phyloP scores from a whole-genome alignment of 441 rosid species.

The Adansonia gregorii region DNA sequence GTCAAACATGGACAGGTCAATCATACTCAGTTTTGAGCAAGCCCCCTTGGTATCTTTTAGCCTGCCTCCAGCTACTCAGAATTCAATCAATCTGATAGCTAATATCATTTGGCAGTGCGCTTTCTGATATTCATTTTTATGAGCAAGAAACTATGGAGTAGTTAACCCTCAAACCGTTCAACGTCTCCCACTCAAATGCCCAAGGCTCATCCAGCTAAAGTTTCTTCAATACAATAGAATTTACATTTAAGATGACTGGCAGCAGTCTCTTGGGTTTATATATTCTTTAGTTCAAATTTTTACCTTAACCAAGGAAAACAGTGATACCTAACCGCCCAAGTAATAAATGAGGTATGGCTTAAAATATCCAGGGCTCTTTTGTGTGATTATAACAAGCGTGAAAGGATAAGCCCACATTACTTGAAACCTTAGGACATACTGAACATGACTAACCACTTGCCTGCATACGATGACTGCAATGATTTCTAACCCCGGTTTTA shows the following conservation, averaged over 20 bases:
- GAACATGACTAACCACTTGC: conserved; percentile 36
- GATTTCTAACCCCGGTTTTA: conserved; percentile 77
- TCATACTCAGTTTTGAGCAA: not conserved
- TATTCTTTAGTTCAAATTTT: not conserved
- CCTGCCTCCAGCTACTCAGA: not conserved
- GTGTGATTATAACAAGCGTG: not conserved
- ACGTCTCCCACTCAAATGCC: not conserved
- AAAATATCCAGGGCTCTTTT: not conserved
- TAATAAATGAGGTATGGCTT: not conserved
- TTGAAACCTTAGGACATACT: not conserved
- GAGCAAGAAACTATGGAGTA: not conserved
- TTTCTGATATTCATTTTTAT: not conserved
- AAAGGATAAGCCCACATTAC: not conserved
- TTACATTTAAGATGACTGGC: not conserved
- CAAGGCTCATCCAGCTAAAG: not conserved
- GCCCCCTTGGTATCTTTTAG: not conserved
- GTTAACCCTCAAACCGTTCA: not conserved
- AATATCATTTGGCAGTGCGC: not conserved
- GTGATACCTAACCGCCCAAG: not conserved
- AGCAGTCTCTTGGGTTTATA: not conserved
- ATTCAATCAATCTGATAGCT: not conserved
- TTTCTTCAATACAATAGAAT: not conserved
- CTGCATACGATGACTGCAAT: conserved; percentile 85
- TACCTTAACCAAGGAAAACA: not conserved
- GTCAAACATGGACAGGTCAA: not conserved